Evolutionary conservation across 2,329 filamentous ascomycete species (phyloP).

Genomic region (Didymella segeticola): DNA sequence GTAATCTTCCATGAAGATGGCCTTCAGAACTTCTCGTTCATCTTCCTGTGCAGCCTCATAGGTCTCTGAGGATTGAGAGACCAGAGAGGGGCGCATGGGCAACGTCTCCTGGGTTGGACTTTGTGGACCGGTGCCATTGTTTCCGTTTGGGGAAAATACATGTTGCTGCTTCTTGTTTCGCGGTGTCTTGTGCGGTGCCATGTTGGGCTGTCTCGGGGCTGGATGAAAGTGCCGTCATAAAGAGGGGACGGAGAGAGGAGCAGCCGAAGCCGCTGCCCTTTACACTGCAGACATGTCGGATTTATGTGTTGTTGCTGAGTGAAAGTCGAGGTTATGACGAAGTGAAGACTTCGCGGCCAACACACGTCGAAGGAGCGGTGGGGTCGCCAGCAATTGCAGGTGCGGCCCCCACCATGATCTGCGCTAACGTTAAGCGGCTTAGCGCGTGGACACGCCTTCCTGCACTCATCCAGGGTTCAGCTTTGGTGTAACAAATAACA

Average conservation of each 20-base stretch:
- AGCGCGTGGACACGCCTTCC: conserved; percentile 33
- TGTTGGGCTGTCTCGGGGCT: conserved; percentile 49
- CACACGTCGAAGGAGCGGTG: conserved; percentile 32
- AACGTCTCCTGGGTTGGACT: conserved; percentile 39
- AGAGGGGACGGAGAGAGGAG: conserved; percentile 47
- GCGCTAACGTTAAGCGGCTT: conserved; percentile 8
- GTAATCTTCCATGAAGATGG: conserved; percentile 91
- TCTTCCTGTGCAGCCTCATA: conserved; percentile 88
- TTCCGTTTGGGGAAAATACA: conserved; percentile 41
- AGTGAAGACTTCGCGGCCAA: conserved; percentile 33
- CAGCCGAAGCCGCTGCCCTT: conserved; percentile 58
- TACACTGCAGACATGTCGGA: conserved; percentile 49
- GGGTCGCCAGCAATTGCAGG: conserved; percentile 26
- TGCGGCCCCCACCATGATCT: conserved; percentile 30
- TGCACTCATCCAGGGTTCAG: conserved; percentile 12
- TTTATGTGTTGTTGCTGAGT: conserved; percentile 22
- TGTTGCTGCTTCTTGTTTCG: conserved; percentile 49
- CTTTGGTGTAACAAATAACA: conserved; percentile 21
- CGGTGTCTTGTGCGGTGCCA: conserved; percentile 56
- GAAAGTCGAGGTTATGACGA: conserved; percentile 23
- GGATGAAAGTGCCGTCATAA: conserved; percentile 42
- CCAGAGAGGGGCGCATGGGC: conserved; percentile 41
- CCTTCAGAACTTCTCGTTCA: conserved; percentile 82
- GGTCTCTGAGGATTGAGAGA: conserved; percentile 56
- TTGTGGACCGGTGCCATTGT: conserved; percentile 25